phyloP scores from a whole-genome alignment of 2,329 filamentous ascomycete species.

The Cylindrodendrum hubeiense region DNA sequence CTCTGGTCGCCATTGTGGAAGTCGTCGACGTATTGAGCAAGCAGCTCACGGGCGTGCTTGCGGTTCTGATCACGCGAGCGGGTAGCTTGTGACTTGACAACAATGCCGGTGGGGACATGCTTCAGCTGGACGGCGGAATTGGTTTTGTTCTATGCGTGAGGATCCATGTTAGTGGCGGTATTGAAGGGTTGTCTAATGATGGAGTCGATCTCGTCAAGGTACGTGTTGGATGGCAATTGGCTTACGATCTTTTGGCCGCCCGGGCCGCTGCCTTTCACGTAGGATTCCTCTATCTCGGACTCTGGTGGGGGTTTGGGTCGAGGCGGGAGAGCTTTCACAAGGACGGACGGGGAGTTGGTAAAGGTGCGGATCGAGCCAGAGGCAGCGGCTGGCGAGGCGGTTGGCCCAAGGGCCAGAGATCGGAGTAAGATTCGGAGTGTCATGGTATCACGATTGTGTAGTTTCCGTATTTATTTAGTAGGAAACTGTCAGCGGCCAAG shows the following conservation, averaged over 20 bases:
- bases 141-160: conserved; percentile 84
- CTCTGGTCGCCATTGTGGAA: conserved; percentile 78
- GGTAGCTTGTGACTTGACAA: conserved; percentile 94
- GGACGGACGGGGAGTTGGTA: conserved; percentile 45
- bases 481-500: not conserved
- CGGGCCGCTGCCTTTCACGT: conserved; percentile 91
- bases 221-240: conserved; percentile 15
- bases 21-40: conserved; percentile 82
- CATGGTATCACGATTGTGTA: conserved; percentile 20
- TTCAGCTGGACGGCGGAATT: conserved; percentile 93
- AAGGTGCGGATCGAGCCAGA: conserved; percentile 41
- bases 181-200: not conserved
- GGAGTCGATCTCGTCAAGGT: conserved; percentile 1
- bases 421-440: conserved; percentile 22
- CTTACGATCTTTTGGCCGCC: conserved; percentile 94
- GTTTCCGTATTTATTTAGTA: not conserved
- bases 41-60: conserved; percentile 81
- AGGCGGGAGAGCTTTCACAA: conserved; percentile 75
- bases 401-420: conserved; percentile 8
- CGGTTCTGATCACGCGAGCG: conserved; percentile 89
- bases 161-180: conserved; percentile 13
- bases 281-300: conserved; percentile 83
- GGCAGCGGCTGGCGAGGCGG: conserved; percentile 1
- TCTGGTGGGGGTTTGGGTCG: conserved; percentile 80
- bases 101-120: conserved; percentile 89